phyloP scores from a whole-genome alignment of 129 eudicot species.

The Lactuca saligna region DNA sequence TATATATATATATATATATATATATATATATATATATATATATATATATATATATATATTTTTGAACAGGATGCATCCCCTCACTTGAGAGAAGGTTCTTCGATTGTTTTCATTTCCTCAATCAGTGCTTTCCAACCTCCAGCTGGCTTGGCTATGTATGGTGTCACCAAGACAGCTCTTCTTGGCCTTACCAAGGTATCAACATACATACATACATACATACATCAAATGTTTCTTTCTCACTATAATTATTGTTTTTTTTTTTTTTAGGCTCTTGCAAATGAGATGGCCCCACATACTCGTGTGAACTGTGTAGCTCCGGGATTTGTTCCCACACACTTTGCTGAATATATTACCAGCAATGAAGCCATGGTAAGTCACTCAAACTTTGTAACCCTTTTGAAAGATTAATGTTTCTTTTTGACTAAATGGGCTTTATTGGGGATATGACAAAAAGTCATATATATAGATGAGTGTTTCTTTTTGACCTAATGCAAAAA shows the following conservation, averaged over 20 bases:
- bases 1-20: too few species aligned
- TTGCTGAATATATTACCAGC: conserved; percentile 56
- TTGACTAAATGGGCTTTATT: too few species aligned
- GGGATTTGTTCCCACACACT: conserved; percentile 88
- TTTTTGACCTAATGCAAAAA: too few species aligned
- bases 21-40: too few species aligned
- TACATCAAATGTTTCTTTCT: not conserved
- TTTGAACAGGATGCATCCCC: conserved; percentile 74
- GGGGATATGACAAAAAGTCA: too few species aligned
- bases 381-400: not conserved
- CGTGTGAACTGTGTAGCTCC: conserved; percentile 97
- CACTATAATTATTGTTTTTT: not conserved
- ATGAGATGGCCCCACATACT: conserved; percentile 81
- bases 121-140: conserved; percentile 54
- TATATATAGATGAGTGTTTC: too few species aligned
- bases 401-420: not conserved
- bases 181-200: conserved; percentile 92
- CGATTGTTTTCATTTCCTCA: conserved; percentile 68
- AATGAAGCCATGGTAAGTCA: conserved; percentile 47
- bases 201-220: not conserved
- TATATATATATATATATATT: too few species aligned
- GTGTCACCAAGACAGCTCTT: conserved; percentile 95
- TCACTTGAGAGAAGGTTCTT: conserved; percentile 63
- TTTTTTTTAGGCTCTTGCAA: conserved; percentile 75
- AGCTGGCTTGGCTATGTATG: conserved; percentile 75